These are phyloP conservation scores for Russula sp. DNA, from an alignment of 768 basidiomycete species.

Conservation along the genomic window DNA sequence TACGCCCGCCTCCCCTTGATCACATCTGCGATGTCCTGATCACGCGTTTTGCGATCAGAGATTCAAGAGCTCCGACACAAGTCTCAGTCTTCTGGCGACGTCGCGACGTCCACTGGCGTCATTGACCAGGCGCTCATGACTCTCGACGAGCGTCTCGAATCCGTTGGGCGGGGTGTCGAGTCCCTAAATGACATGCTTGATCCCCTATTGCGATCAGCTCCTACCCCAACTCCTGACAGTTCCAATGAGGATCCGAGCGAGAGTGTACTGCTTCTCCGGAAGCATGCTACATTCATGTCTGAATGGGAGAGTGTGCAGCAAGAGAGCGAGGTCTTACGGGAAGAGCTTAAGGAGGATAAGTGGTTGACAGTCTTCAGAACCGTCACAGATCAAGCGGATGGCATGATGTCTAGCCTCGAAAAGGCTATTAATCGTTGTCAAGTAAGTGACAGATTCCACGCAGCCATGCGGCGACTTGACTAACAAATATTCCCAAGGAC, in stretches of 20 bases:
- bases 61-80: constrained; percentile 92
- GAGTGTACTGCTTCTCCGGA: constrained; percentile 57
- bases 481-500: constrained; percentile 47
- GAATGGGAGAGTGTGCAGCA: constrained; percentile 84
- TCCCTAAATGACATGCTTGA: constrained; percentile 62
- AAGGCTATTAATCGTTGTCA: constrained; percentile 90
- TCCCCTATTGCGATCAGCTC: constrained; percentile 50
- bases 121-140: constrained; percentile 81
- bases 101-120: constrained; percentile 56
- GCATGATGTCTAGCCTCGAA: constrained; percentile 95
- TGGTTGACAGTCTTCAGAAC: constrained; percentile 95
- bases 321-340: constrained; percentile 76
- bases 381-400: constrained; percentile 91
- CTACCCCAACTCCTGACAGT: constrained; percentile 47
- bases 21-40: neutral
- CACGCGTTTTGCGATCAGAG: constrained; percentile 46
- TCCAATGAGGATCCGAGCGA: constrained; percentile 41
- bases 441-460: constrained; percentile 45
- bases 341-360: constrained; percentile 96
- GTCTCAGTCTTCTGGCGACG: constrained; percentile 61
- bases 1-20: constrained; percentile 37
- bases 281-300: constrained; percentile 64
- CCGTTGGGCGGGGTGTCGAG: constrained; percentile 69
- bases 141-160: constrained; percentile 75
- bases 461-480: neutral